Percentiles rank a stretch among this genome's conserved stretches.
Conservation (phyloP, 345 rosid genomes). For the Excoecaria agallocha region DNA sequence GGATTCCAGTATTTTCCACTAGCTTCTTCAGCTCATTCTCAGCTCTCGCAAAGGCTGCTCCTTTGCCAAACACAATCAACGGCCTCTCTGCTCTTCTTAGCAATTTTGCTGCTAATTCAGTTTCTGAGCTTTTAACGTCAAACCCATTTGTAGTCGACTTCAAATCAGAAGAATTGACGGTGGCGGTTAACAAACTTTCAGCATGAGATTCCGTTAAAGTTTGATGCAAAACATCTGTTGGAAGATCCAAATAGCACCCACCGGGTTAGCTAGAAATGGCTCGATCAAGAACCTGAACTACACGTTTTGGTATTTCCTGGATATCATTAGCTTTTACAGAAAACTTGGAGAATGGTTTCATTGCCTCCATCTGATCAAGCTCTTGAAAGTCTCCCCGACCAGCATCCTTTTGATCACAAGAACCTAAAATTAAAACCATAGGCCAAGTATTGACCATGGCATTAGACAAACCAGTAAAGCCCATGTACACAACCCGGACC, state of each 20-base stretch:
- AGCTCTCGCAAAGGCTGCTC: slow-evolving; percentile 81
- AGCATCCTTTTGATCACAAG: slow-evolving; percentile 72
- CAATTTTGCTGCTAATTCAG: slow-evolving; percentile 55
- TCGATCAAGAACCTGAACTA: slow-evolving; percentile 63
- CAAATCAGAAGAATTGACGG: slow-evolving; percentile 17
- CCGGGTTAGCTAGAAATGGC: slow-evolving; percentile 75
- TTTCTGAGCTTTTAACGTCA: slow-evolving; percentile 38
- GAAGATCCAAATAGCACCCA: slow-evolving; percentile 88
- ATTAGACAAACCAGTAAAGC: slow-evolving; percentile 79
- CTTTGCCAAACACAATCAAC: slow-evolving; percentile 89
- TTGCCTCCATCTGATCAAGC: slow-evolving; percentile 89
- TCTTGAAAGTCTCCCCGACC: slow-evolving; percentile 95
- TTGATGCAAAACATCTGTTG: slow-evolving; percentile 84
- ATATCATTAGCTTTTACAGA: slow-evolving; percentile 63
- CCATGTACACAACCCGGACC: slow-evolving; percentile 99
- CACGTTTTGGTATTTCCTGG: slow-evolving; percentile 67
- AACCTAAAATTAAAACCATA: slow-evolving; percentile 89
- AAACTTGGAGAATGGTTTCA: slow-evolving; percentile 68
- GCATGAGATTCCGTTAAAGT: slow-evolving; percentile 64
- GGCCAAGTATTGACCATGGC: slow-evolving; percentile 92
- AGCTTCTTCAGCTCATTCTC: slow-evolving; percentile 71
- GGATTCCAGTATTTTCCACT: slow-evolving; percentile 73
- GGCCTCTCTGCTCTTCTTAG: slow-evolving; percentile 80
- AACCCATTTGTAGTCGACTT: slow-evolving; percentile 15
- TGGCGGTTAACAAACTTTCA: slow-evolving; percentile 44